Evolutionary conservation across 2,329 filamentous ascomycete genomes (phyloP).

Genomic region (Xylariales sp.): DNA sequence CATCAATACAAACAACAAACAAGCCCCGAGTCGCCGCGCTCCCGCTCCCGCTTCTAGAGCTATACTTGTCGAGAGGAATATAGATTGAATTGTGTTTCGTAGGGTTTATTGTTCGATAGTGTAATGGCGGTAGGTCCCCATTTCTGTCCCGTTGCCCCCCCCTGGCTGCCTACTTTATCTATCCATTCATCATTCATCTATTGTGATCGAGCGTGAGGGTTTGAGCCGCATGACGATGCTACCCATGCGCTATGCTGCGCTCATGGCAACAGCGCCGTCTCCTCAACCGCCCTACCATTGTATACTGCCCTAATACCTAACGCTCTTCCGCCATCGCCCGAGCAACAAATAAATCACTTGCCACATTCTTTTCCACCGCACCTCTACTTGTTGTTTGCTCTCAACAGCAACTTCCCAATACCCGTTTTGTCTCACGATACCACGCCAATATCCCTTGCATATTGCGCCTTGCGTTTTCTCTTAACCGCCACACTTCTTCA

Average conservation of each 20-base stretch:
- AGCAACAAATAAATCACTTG: slow-evolving; percentile 22
- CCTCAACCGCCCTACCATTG: background rate
- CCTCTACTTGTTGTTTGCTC: slow-evolving; percentile 8
- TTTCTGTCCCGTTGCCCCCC: background rate
- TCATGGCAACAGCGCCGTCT: slow-evolving; percentile 5
- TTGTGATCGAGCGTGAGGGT: no score
- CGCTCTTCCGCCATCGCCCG: background rate
- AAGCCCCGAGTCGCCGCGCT: slow-evolving; percentile 12
- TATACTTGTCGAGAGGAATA: slow-evolving; percentile 24
- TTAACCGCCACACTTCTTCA: background rate
- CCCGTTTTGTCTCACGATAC: background rate
- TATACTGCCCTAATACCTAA: slow-evolving; percentile 2
- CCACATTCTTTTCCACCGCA: background rate
- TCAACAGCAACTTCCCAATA: background rate
- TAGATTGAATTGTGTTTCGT: slow-evolving; percentile 26
- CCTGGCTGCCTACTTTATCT: slow-evolving; percentile 1
- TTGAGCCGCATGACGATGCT: slow-evolving; percentile 6
- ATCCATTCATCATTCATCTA: background rate
- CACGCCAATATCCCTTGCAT: background rate
- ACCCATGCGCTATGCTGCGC: slow-evolving; percentile 1
- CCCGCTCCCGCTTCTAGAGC: background rate
- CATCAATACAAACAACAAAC: slow-evolving; percentile 10
- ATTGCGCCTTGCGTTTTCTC: slow-evolving; percentile 5
- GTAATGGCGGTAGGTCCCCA: slow-evolving; percentile 39
- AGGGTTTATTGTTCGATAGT: slow-evolving; percentile 37